These are phyloP conservation scores for Friedmanniomyces endolithicus DNA, from an alignment of 495 filamentous ascomycete genomes.

Conservation along the genomic window DNA sequence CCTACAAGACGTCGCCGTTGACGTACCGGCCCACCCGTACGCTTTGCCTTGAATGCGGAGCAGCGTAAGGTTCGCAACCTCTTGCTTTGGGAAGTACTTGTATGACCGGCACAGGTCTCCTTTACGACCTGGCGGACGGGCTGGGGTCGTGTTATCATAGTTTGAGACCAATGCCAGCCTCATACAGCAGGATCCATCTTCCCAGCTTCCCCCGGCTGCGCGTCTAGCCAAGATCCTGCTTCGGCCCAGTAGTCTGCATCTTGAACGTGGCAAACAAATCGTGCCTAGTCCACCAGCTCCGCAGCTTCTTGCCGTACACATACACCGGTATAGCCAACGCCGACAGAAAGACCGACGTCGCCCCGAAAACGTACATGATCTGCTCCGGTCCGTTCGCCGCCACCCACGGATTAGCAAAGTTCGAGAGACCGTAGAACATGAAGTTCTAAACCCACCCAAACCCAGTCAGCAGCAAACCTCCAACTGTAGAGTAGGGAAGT, in stretches of 20 bases:
- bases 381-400: slow-evolving; percentile 2
- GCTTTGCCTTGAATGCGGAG: too few species aligned
- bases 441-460: slow-evolving; percentile 7
- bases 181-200: too few species aligned
- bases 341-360: slow-evolving; percentile 8
- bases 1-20: too few species aligned
- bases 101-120: too few species aligned
- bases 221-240: not conserved
- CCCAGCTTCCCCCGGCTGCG: too few species aligned
- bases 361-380: slow-evolving; percentile 17
- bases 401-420: slow-evolving; percentile 13
- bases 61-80: too few species aligned
- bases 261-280: slow-evolving; percentile 10
- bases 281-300: slow-evolving; percentile 15
- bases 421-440: slow-evolving; percentile 18
- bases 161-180: too few species aligned
- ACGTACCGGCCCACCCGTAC: too few species aligned
- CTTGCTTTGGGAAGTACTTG: too few species aligned
- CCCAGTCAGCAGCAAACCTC: not conserved
- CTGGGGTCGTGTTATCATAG: too few species aligned
- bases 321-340: slow-evolving; percentile 13
- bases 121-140: too few species aligned
- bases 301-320: slow-evolving; percentile 13
- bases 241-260: slow-evolving; percentile 7
- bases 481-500: not conserved